Evolutionary conservation across 2,329 filamentous ascomycete genomes (phyloP).

Genomic region (Ophiocordyceps camponoti-saundersi): DNA sequence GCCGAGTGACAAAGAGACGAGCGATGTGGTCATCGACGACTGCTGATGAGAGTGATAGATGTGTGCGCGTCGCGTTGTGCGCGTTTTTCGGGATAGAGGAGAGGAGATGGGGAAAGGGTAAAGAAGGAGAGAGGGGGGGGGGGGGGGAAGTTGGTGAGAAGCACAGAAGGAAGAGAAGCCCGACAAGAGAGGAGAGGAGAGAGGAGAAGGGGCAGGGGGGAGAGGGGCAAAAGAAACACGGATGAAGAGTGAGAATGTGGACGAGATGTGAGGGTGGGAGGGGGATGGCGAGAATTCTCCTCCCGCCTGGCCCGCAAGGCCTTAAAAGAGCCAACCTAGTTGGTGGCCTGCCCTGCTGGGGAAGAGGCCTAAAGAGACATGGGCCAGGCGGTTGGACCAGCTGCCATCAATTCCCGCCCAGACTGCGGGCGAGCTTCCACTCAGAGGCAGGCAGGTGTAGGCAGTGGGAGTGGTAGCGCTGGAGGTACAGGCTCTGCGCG

Average conservation of each 20-base stretch:
- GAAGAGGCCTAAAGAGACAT: background rate
- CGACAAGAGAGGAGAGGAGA: background rate
- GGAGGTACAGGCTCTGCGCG: background rate
- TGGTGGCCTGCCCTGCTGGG: background rate
- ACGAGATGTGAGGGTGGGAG: background rate
- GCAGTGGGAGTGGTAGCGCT: background rate
- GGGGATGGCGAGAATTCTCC: background rate
- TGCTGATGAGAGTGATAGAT: background rate
- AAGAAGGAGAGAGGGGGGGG: background rate
- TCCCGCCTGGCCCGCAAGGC: background rate
- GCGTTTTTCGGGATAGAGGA: background rate
- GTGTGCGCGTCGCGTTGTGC: background rate
- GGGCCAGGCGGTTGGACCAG: no score
- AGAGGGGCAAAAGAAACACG: background rate
- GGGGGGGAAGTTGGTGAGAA: background rate
- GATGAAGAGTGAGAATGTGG: background rate
- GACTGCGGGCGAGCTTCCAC: no score
- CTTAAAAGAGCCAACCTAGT: background rate
- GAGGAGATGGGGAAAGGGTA: no score
- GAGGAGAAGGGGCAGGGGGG: no score
- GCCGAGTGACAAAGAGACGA: conserved; percentile 1
- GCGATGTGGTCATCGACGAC: background rate
- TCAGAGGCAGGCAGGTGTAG: background rate
- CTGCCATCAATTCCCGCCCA: no score
- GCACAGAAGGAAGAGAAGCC: background rate